Base-by-base conservation (phyloP, 805 yeast species). In the Wickerhamiella galacta region DNA sequence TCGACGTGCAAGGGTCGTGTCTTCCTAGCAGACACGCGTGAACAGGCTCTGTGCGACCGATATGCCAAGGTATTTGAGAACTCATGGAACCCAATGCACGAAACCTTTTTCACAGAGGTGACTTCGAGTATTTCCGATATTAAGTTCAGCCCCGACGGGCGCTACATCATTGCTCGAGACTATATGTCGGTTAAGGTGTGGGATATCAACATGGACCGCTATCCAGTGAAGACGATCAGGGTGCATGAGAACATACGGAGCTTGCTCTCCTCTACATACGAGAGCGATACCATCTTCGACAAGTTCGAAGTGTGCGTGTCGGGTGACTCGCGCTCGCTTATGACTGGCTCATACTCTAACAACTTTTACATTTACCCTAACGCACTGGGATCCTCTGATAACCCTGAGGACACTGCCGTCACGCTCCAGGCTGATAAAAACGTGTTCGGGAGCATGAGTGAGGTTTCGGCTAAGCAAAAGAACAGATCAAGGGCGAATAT, bases 271-370 rank as follows among this genome's bases (percentile, higher is more conserved):
- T 95, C 92, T 56, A 83, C 96, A 28, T 90, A 92, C 62, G 99
- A 90, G 56, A 85, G 83, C 54, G 99, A 90, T 60, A 93, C 96
- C 29, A 90, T 90, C 37, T 90, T 90, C 60, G 98, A 90, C 63
- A 92, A 90, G 64, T 90, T 90, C 57, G 98, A 90, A 64, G 94
- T 85, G 40, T 90, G 75, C 46, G 83, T 90, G 51, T 70, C 83
- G 45, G 98, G 96, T 24, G 95, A 92, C 59, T 79, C 81, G 48
- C 72, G 74, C 51, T 72, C 83, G 39, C 74, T 90, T 39, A 81
- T 90, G 87, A 85, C 98, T 10, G 99, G 99, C 34, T 78, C 95
- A 25, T 90, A 90, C 64, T 82, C 85, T 59, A 90, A 87, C 61
- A 85, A 85, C 61, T 90, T 92, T 53, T 81, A 82, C 92, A 81